phyloP scores from a whole-genome alignment of 202 grass and related monocot species.

The Thinopyrum obtusiflorum region DNA sequence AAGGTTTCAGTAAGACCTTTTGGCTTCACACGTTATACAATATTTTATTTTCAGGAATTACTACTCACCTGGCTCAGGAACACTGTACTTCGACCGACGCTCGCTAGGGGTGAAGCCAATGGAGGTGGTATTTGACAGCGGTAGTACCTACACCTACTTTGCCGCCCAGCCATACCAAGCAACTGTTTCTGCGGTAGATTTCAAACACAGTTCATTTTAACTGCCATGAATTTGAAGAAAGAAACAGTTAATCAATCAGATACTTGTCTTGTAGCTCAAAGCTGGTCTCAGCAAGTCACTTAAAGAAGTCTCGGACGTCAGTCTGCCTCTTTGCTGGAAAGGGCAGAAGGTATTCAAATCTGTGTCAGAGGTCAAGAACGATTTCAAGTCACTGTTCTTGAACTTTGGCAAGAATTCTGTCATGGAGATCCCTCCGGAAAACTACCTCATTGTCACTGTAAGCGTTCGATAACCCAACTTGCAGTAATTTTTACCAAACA shows the following conservation, averaged over 20 bases:
- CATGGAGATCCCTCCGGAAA: conserved; percentile 88
- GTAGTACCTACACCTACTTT: conserved; percentile 92
- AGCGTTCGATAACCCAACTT: conserved; percentile 24
- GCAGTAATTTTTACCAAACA: background rate
- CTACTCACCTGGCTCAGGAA: conserved; percentile 84
- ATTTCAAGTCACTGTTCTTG: conserved; percentile 77
- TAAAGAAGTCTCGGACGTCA: conserved; percentile 47
- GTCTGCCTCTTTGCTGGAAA: conserved; percentile 82
- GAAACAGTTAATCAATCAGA: conserved; percentile 8
- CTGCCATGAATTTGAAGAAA: background rate
- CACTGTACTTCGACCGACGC: conserved; percentile 52
- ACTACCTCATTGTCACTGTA: conserved; percentile 91
- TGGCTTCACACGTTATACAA: conserved; percentile 10
- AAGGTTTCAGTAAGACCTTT: background rate
- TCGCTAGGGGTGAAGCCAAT: conserved; percentile 57
- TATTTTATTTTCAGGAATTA: conserved; percentile 56
- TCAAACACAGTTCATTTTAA: background rate
- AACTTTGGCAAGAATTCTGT: conserved; percentile 55
- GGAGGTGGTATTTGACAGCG: conserved; percentile 85
- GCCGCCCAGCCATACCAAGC: conserved; percentile 62
- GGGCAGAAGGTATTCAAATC: conserved; percentile 84
- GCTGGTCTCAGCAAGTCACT: conserved; percentile 59
- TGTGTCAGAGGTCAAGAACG: conserved; percentile 69
- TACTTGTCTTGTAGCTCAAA: conserved; percentile 56
- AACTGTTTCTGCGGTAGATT: conserved; percentile 71